phyloP scores from a whole-genome alignment of 768 basidiomycete genomes.

The Clitopilus hobsonii region DNA sequence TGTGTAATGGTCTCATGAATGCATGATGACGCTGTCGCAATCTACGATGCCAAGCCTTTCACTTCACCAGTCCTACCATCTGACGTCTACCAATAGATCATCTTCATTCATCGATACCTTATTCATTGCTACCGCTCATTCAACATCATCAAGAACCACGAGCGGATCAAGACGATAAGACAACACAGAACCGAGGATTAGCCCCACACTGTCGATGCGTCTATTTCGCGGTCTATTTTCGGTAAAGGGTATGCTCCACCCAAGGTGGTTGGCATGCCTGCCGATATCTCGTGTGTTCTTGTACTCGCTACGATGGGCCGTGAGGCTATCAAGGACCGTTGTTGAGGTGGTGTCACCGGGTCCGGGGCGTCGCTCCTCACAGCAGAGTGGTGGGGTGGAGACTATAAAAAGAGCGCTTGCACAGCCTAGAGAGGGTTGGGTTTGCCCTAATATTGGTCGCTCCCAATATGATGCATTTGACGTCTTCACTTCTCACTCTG shows the following conservation, averaged over 20 bases:
- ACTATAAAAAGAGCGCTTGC: background rate
- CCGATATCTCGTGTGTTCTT: background rate
- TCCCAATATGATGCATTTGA: conserved; percentile 8
- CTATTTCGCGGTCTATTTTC: background rate
- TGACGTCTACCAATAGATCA: background rate
- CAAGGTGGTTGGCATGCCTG: background rate
- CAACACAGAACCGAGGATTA: background rate
- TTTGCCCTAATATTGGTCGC: background rate
- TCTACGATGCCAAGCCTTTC: no score
- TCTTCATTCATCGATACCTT: no score
- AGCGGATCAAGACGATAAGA: background rate
- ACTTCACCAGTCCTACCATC: no score
- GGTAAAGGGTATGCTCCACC: background rate
- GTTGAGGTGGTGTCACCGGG: no score
- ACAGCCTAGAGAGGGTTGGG: background rate
- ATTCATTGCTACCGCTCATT: no score
- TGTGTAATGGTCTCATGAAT: no score
- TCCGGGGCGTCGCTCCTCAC: background rate
- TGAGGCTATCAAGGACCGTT: no score
- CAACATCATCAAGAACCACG: no score
- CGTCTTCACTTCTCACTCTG: conserved; percentile 2
- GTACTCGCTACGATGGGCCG: no score
- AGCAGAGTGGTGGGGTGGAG: background rate
- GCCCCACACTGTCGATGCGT: background rate
- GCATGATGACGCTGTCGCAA: no score